A percentile compares a stretch with the other conserved stretches of the same genome.
phyloP scores from a whole-genome alignment of 2,329 filamentous ascomycete genomes.

The Penicillium sclerotigenum region DNA sequence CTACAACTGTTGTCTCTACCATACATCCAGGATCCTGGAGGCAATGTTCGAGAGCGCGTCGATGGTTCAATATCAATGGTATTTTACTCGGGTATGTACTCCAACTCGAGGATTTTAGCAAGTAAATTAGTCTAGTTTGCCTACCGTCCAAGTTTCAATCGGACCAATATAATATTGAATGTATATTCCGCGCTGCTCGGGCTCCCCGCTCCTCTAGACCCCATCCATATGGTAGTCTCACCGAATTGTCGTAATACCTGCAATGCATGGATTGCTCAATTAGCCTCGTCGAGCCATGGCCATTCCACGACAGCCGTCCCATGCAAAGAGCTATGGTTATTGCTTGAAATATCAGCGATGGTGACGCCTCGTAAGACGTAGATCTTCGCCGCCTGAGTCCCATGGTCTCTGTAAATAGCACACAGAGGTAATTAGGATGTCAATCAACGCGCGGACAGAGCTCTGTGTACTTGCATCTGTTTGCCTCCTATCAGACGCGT shows the following conservation, averaged over 20 bases:
- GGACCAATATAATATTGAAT: constrained; percentile 12
- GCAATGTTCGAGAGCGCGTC: not conserved
- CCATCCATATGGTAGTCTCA: constrained; percentile 14
- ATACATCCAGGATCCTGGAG: not conserved
- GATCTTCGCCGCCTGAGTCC: constrained; percentile 11
- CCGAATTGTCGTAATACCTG: constrained; percentile 15
- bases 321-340: constrained; percentile 18
- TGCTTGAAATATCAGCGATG: constrained; percentile 8
- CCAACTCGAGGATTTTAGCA: not conserved
- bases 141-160: constrained; percentile 17
- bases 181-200: constrained; percentile 3
- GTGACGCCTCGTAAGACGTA: constrained; percentile 13
- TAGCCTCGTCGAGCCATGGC: constrained; percentile 16
- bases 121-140: not conserved
- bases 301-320: constrained; percentile 13
- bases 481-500: constrained; percentile 16
- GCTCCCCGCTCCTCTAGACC: not conserved
- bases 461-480: constrained; percentile 7
- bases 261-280: constrained; percentile 16
- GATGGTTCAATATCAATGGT: not conserved
- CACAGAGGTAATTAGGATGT: constrained; percentile 4
- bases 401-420: constrained; percentile 17
- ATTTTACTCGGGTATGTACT: not conserved
- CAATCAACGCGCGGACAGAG: constrained; percentile 4
- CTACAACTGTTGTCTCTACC: not conserved